Base-by-base conservation (phyloP, 306 rosid genomes). In the Vigna trinervia region DNA sequence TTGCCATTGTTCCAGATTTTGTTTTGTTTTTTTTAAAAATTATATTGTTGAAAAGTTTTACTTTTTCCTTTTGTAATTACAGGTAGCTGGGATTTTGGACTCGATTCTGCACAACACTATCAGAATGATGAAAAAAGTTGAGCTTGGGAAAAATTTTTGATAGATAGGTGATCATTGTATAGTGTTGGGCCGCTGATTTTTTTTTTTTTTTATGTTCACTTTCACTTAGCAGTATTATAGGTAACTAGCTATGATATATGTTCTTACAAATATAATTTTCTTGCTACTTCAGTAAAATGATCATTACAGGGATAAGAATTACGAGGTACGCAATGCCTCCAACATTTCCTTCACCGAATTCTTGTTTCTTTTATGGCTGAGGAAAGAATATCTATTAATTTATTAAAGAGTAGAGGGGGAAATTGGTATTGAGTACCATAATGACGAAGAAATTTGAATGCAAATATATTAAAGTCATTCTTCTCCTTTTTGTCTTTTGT, bases 41-140 rank as follows among this genome's bases (percentile, higher is more conserved):
- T 61, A 38, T 73, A 64, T 65, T 64, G 74, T 28, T 84, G 41
- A 79, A 63, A 45, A 45, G 46, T 45, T 4, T 45, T 58, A 4
- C 17, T 0, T 32, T 12, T 13, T 38, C 7, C 15, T 70, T 51
- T 67, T 85, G 68, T 69, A 69, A 75, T 87, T 87, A 71, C 97
- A 95, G 97, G 98, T 95, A 3, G 98, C 98, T 60, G 98, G 98
- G 82, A 92, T 95, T 73, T 7, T 95, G 87, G 98, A 95, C 83
- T 85, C 98, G 19, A 83, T 92, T 84, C 89, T 95, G 75, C 92
- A 95, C 89, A 84, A 84, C 85, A 92, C 97, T 69, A 7, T 95
- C 5, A 89, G 90, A 83, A 45, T 93, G 38, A 70, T 95, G 86
- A 92, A 76, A 85, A 95, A 95, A 78, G 79, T 92, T 78, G 98